phyloP scores from a whole-genome alignment of 345 rosid species.

The Populus euphratica region DNA sequence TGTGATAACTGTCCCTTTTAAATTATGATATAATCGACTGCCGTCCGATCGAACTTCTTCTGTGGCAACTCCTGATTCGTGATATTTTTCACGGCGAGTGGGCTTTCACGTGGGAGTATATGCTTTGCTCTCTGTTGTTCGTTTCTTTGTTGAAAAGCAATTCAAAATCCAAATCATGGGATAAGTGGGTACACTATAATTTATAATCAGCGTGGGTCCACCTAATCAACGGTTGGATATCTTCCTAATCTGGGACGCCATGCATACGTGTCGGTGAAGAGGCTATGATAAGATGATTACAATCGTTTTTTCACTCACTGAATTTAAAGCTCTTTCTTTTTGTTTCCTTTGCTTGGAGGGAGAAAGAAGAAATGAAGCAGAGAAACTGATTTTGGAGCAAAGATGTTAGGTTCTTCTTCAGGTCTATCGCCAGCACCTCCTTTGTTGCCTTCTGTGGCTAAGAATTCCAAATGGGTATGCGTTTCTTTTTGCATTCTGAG shows the following conservation, averaged over 20 bases:
- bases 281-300: background rate
- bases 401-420: conserved; percentile 26
- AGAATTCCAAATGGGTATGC: conserved; percentile 18
- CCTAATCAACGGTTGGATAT: conserved; percentile 21
- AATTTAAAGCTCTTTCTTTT: background rate
- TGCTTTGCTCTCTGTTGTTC: conserved; percentile 11
- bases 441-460: conserved; percentile 21
- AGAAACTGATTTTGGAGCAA: conserved; percentile 14
- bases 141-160: conserved; percentile 12
- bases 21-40: background rate
- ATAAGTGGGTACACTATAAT: background rate
- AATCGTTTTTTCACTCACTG: background rate
- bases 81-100: conserved; percentile 3
- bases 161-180: conserved; percentile 11
- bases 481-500: background rate
- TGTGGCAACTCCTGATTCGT: background rate
- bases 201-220: conserved; percentile 12
- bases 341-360: background rate
- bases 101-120: conserved; percentile 22
- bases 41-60: background rate
- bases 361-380: conserved; percentile 11
- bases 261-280: background rate
- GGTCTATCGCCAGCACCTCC: conserved; percentile 17
- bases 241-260: background rate
- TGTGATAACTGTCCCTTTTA: no score